These are phyloP conservation scores for Abelmoschus esculentus DNA, from an alignment of 345 rosid genomes.

Conservation along the genomic window DNA sequence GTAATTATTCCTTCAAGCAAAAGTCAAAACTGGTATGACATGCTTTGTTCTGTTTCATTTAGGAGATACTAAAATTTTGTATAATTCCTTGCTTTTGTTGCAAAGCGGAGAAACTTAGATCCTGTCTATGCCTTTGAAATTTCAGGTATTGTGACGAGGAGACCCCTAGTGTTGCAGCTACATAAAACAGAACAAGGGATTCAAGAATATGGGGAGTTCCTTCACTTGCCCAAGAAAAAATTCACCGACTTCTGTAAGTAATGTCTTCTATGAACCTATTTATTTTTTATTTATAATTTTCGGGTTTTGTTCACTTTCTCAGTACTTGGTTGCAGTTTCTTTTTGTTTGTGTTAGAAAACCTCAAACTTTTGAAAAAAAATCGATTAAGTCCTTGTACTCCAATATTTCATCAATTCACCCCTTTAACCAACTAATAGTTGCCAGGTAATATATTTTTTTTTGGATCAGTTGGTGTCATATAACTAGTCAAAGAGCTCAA, in stretches of 20 bases:
- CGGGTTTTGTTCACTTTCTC: background rate
- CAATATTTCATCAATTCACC: too few relatives aligned
- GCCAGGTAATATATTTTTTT: too few relatives aligned
- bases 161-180: conserved; percentile 89
- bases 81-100: background rate
- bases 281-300: background rate
- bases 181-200: conserved; percentile 66
- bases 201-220: conserved; percentile 84
- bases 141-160: conserved; percentile 84
- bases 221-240: conserved; percentile 59
- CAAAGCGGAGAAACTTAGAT: background rate
- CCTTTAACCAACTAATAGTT: too few relatives aligned
- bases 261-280: background rate
- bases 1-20: background rate
- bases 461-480: too few relatives aligned
- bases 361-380: too few relatives aligned
- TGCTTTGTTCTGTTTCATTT: background rate
- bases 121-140: background rate
- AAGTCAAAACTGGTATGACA: background rate
- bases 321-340: background rate
- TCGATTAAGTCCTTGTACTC: too few relatives aligned
- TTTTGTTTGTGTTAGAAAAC: background rate
- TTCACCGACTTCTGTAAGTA: conserved; percentile 65
- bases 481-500: too few relatives aligned
- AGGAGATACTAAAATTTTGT: background rate